These are phyloP conservation scores for Azolla pinnata DNA, from an alignment of 75 land plant species.

Conservation along the genomic window DNA sequence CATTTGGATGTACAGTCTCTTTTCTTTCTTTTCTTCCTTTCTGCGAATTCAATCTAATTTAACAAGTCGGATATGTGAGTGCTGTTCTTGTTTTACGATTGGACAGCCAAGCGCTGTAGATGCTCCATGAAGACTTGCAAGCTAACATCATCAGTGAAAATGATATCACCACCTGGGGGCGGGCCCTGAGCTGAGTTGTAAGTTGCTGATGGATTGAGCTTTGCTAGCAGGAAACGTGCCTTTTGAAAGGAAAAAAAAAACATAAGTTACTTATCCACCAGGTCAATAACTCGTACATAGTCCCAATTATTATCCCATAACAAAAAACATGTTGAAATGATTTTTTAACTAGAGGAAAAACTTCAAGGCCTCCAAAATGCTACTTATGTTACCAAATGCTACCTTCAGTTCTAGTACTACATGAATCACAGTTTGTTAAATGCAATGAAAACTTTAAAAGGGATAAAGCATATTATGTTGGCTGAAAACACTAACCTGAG, in stretches of 20 bases:
- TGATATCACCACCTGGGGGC: constrained; percentile 64
- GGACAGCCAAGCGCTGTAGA: constrained; percentile 72
- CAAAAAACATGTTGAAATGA: no score
- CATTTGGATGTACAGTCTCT: no score
- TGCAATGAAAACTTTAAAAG: neutral
- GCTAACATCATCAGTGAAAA: constrained; percentile 87
- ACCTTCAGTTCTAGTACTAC: no score
- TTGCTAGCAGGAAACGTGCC: constrained; percentile 68
- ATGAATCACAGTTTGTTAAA: neutral
- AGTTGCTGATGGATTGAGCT: constrained; percentile 80
- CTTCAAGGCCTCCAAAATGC: no score
- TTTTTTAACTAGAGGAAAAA: no score
- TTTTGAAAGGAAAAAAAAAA: constrained; percentile 9
- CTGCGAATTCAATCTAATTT: no score
- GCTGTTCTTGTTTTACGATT: constrained; percentile 17
- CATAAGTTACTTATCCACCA: neutral
- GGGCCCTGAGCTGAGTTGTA: constrained; percentile 61
- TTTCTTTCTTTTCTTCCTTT: no score
- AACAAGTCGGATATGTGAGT: no score
- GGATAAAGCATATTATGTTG: neutral
- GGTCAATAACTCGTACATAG: neutral
- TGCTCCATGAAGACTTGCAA: constrained; percentile 80
- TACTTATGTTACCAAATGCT: no score
- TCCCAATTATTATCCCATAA: neutral
- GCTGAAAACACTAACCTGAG: constrained; percentile 35